These are phyloP conservation scores for Corynascus novoguineensis DNA, from an alignment of 495 filamentous ascomycete genomes.

Conservation along the genomic window DNA sequence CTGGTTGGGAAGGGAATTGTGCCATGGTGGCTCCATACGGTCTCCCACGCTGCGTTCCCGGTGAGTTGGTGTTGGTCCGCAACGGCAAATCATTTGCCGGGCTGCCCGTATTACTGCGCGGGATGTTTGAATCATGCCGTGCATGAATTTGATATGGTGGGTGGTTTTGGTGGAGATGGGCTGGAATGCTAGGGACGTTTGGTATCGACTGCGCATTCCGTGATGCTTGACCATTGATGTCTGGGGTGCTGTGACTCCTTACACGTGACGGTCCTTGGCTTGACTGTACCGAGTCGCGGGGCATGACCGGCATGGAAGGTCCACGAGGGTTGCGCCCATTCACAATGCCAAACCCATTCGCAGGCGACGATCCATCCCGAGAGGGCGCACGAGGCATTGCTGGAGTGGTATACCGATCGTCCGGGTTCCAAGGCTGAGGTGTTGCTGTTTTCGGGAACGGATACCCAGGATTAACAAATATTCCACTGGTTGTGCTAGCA, in stretches of 20 bases:
- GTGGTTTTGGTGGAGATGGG: slow-evolving; percentile 40
- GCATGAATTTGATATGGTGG: slow-evolving; percentile 46
- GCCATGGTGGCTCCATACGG: slow-evolving; percentile 38
- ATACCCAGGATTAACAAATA: slow-evolving; percentile 59
- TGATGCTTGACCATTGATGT: slow-evolving; percentile 48
- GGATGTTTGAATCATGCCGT: slow-evolving; percentile 47
- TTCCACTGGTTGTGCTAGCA: slow-evolving; percentile 56
- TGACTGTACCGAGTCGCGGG: slow-evolving; percentile 48
- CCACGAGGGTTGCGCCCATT: slow-evolving; percentile 66
- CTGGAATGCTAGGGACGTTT: slow-evolving; percentile 52
- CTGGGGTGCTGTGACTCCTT: slow-evolving; percentile 58
- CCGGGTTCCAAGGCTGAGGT: slow-evolving; percentile 54
- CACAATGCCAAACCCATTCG: slow-evolving; percentile 54
- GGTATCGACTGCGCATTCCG: slow-evolving; percentile 38
- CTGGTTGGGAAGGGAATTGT: slow-evolving; percentile 45
- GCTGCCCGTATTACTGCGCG: slow-evolving; percentile 49
- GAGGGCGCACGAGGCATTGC: slow-evolving; percentile 74
- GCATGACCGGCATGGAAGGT: slow-evolving; percentile 77
- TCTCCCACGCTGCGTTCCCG: slow-evolving; percentile 41
- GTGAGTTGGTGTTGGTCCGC: slow-evolving; percentile 49
- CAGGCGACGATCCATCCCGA: slow-evolving; percentile 62
- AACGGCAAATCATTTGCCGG: slow-evolving; percentile 48
- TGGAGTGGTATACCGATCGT: slow-evolving; percentile 83
- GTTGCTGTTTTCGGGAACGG: slow-evolving; percentile 72
- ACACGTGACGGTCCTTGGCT: slow-evolving; percentile 52